phyloP scores from a whole-genome alignment of 139 green algal genomes.

The Closterium sp. region DNA sequence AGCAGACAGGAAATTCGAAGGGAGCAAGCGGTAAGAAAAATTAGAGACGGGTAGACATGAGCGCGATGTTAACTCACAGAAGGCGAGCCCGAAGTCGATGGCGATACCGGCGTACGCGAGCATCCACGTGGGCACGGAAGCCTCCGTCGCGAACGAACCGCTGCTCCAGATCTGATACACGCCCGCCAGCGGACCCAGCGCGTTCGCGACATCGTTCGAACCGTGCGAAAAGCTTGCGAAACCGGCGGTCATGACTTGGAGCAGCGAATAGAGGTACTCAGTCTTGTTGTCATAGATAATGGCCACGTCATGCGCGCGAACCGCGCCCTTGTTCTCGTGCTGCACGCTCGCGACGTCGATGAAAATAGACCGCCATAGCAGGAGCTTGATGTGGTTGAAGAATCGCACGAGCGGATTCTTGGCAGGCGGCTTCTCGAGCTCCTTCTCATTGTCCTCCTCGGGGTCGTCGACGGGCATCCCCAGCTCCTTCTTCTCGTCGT shows the following conservation, averaged over 20 bases:
- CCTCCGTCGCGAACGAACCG: conserved; percentile 4
- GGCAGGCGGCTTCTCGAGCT: background rate
- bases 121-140: conserved; percentile 30
- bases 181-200: conserved; percentile 62
- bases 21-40: too few species aligned
- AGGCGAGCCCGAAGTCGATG: background rate
- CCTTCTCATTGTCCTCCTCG: background rate
- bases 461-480: background rate
- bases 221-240: conserved; percentile 75
- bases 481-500: background rate
- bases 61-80: background rate
- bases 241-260: conserved; percentile 82
- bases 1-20: too few species aligned
- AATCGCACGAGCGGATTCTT: background rate
- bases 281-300: conserved; percentile 67
- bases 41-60: background rate
- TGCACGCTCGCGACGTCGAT: conserved; percentile 1
- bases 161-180: conserved; percentile 50
- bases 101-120: conserved; percentile 1
- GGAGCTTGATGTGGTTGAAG: background rate
- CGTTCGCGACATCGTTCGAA: conserved; percentile 58
- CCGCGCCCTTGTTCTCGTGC: background rate
- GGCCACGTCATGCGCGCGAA: background rate
- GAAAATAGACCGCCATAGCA: background rate
- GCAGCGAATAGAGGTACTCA: conserved; percentile 63